phyloP scores from a whole-genome alignment of 1,139 yeast genomes.

The Hyphopichia khmerensis region DNA sequence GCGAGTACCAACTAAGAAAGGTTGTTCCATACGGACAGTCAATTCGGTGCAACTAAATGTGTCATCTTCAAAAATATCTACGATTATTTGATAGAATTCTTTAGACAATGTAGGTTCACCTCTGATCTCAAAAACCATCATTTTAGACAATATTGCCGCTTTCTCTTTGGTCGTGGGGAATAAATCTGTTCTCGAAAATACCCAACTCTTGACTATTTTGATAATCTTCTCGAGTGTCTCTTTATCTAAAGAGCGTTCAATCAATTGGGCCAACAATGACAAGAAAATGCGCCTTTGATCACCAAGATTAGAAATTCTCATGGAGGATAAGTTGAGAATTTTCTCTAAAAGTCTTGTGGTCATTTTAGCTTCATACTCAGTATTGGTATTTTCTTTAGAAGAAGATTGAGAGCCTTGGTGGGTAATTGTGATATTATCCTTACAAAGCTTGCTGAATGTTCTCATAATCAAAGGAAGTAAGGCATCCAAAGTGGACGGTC shows the following conservation, averaged over 20 bases:
- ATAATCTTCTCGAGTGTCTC: slow-evolving; percentile 74
- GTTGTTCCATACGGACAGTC: slow-evolving; percentile 95
- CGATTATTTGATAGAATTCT: slow-evolving; percentile 81
- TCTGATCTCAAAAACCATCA: slow-evolving; percentile 89
- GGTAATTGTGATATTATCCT: slow-evolving; percentile 79
- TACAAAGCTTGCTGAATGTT: slow-evolving; percentile 83
- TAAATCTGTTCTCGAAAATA: slow-evolving; percentile 75
- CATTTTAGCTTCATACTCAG: slow-evolving; percentile 73
- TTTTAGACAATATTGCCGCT: slow-evolving; percentile 89
- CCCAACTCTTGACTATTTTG: slow-evolving; percentile 83
- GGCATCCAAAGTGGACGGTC: slow-evolving; percentile 73
- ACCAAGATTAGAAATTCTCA: slow-evolving; percentile 80
- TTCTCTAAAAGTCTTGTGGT: slow-evolving; percentile 75
- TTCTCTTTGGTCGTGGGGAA: slow-evolving; percentile 96
- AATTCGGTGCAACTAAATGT: slow-evolving; percentile 81
- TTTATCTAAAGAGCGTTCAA: slow-evolving; percentile 84
- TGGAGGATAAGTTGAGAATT: slow-evolving; percentile 72
- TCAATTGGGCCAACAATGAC: slow-evolving; percentile 81
- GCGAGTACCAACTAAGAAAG: slow-evolving; percentile 91
- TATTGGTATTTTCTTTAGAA: slow-evolving; percentile 30
- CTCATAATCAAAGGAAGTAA: slow-evolving; percentile 77
- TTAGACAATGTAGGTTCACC: slow-evolving; percentile 81
- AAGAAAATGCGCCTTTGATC: slow-evolving; percentile 91
- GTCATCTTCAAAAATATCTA: slow-evolving; percentile 84
- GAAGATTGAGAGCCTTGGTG: slow-evolving; percentile 44